These are phyloP conservation scores for Hebeloma cylindrosporum DNA, from an alignment of 768 basidiomycete species.

Conservation along the genomic window DNA sequence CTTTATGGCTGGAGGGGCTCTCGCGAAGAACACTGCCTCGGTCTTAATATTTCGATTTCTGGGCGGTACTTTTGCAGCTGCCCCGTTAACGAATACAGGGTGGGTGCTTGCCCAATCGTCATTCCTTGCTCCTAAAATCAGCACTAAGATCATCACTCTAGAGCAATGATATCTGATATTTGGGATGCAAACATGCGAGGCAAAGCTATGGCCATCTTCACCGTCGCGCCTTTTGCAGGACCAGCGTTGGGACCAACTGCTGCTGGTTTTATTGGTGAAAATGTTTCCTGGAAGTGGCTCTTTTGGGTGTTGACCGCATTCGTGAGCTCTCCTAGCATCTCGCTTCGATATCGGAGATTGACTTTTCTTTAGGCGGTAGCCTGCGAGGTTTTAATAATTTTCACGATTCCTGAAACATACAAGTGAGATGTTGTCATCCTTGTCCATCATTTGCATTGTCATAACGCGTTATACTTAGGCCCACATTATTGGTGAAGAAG, in stretches of 20 bases:
- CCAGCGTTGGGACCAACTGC: slow-evolving; percentile 59
- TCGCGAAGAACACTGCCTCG: slow-evolving; percentile 58
- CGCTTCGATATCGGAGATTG: background rate
- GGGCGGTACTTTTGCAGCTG: slow-evolving; percentile 67
- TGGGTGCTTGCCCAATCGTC: slow-evolving; percentile 24
- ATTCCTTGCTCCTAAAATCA: slow-evolving; percentile 1
- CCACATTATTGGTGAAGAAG: slow-evolving; percentile 52
- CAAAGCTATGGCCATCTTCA: slow-evolving; percentile 64
- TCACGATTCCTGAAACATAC: slow-evolving; percentile 71
- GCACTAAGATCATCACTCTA: slow-evolving; percentile 18
- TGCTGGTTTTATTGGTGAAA: slow-evolving; percentile 44
- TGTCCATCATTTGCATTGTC: background rate
- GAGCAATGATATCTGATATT: slow-evolving; percentile 55
- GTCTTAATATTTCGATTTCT: slow-evolving; percentile 71
- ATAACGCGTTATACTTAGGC: slow-evolving; percentile 35
- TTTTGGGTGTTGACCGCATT: slow-evolving; percentile 66
- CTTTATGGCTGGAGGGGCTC: slow-evolving; percentile 64
- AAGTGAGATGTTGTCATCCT: slow-evolving; percentile 33
- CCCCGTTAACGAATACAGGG: slow-evolving; percentile 71
- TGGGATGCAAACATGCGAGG: slow-evolving; percentile 65
- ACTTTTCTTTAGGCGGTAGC: slow-evolving; percentile 39
- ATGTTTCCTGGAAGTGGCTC: slow-evolving; percentile 61
- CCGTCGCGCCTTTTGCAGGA: slow-evolving; percentile 66
- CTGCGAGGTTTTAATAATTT: slow-evolving; percentile 47
- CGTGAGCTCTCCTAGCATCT: slow-evolving; percentile 33